Evolutionary conservation across 1,284 basidiomycete species (phyloP).

Genomic region (Trametes pubescens): DNA sequence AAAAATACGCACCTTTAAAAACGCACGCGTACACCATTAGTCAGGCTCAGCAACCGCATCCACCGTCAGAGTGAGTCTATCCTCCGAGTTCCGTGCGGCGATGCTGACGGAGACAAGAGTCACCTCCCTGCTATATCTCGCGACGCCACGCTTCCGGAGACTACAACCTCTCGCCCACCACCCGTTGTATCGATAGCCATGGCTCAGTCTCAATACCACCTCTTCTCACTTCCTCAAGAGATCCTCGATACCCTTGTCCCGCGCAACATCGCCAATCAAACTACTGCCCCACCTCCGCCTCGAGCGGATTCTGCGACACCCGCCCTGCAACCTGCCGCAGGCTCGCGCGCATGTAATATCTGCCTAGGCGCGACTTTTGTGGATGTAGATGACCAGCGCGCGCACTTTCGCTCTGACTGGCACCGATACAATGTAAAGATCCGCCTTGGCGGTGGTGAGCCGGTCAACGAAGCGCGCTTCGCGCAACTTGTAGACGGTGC

Average conservation of each 20-base stretch:
- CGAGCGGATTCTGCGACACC: slow-evolving; percentile 44
- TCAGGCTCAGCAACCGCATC: background rate
- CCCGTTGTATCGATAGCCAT: slow-evolving; percentile 28
- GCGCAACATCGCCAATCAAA: slow-evolving; percentile 60
- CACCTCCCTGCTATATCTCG: slow-evolving; percentile 12
- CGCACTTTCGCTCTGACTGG: slow-evolving; percentile 96
- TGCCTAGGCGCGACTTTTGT: slow-evolving; percentile 78
- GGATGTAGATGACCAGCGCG: slow-evolving; percentile 84
- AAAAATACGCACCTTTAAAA: background rate
- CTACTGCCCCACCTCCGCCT: slow-evolving; percentile 29
- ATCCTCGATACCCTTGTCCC: slow-evolving; percentile 73
- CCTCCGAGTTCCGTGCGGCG: slow-evolving; percentile 21
- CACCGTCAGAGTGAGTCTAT: slow-evolving; percentile 22
- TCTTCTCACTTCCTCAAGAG: slow-evolving; percentile 60
- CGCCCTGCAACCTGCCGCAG: slow-evolving; percentile 43
- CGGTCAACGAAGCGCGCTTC: slow-evolving; percentile 78
- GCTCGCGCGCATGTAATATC: slow-evolving; percentile 74
- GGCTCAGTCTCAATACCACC: slow-evolving; percentile 37
- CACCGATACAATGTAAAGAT: slow-evolving; percentile 97
- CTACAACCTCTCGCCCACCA: background rate
- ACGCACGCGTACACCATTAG: background rate
- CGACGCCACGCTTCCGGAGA: background rate
- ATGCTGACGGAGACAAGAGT: slow-evolving; percentile 20
- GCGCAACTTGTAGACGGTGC: slow-evolving; percentile 78
- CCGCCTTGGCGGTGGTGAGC: slow-evolving; percentile 65